Evolutionary conservation across 441 rosid genomes (phyloP), one percentile per base, ranked within the genome.

Genomic region (Bocquillonia castaneifolia): DNA sequence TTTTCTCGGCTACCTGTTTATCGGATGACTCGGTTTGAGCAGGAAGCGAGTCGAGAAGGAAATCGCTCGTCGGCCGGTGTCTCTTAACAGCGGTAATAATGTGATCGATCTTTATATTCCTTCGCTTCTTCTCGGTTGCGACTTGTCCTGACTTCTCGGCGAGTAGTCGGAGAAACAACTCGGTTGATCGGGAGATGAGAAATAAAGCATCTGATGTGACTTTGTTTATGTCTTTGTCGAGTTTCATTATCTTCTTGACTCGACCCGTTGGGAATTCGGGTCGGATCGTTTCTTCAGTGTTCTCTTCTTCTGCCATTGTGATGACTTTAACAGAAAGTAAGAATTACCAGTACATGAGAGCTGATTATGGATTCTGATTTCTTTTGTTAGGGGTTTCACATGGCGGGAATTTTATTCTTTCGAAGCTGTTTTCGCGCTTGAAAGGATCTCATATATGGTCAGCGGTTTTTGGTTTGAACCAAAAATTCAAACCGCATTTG

Each of bases 21-120:
- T 79, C 77, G 39, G 68, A 57, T 0, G 86, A 48, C 77, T 63
- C 89, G 60, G 78, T 23, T 10, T 91, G 83, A 70, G 39, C 17
- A 2, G 95, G 97, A 31, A 95, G 98, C 61, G 93, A 90, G 63
- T 95, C 97, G 20, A 90, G 85, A 40, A 95, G 88, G 73, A 92
- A 92, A 83, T 95, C 98, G 42, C 81, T 76, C 0, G 88, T 88
- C 31, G 95, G 97, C 28, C 67, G 90, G 79, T 92, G 99, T 71
- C 90, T 78, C 76, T 84, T 85, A 29, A 83, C 92, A n/a, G 95
- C 96, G 63, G 56, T 61, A 66, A 87, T 79, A 39, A 92, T 62
- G 66, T 92, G 86, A 17, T 88, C 95, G 64, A 82, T 82, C 69
- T 81, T 90, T 48, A 94, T 85, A 17, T 61, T 85, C 80, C 78